Evolutionary conservation across 768 basidiomycete species (phyloP), one percentile per base, ranked within the genome.

Genomic region (Sporobolomyces roseus): DNA sequence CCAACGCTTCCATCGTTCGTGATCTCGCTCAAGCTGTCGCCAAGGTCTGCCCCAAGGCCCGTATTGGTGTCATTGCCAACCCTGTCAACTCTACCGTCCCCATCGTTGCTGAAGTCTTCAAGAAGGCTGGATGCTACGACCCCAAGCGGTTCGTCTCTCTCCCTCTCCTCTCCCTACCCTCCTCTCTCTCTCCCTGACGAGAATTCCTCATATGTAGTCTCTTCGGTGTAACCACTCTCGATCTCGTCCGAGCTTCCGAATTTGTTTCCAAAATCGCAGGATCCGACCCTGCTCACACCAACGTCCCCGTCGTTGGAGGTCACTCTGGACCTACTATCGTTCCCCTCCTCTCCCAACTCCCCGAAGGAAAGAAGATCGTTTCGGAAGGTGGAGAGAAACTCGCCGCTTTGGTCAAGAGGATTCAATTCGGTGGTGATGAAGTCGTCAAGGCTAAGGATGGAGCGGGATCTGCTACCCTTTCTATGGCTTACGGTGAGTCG

Each of bases 241-340:
- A 99, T 77, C 92, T 99, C 75, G 93, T 98, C 80, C 91, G 94
- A 75, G 86, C 94, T 41, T 86, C 90, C 51, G 91, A 90, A 67
- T 98, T 98, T 86, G 84, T 92, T 64, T 84, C 86, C 27, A 84
- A 84, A 61, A 79, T 94, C 76, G 75, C 85, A 65, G 85, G 85
- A 48, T 81, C 84, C 70, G 79, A 85, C 68, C 91, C 91, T 59
- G 72, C 80, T 36, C 83, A 90, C 68, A 85, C 88, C 51, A 79
- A 82, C 48, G 84, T 97, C 68, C 87, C 92, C 66, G 93, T 97
- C 75, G 81, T 97, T 65, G 94, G 94, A 78, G 94, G 94, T 53
- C 94, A 99, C 86, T 89, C 88, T 45, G 94, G 94, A 66, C 83
- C 90, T n/a, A 99, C 94, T 70, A 99, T 99, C 77, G 90, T 99